These are phyloP conservation scores for Eragrostis tef DNA, from an alignment of 202 grass and related monocot species.

Conservation along the genomic window DNA sequence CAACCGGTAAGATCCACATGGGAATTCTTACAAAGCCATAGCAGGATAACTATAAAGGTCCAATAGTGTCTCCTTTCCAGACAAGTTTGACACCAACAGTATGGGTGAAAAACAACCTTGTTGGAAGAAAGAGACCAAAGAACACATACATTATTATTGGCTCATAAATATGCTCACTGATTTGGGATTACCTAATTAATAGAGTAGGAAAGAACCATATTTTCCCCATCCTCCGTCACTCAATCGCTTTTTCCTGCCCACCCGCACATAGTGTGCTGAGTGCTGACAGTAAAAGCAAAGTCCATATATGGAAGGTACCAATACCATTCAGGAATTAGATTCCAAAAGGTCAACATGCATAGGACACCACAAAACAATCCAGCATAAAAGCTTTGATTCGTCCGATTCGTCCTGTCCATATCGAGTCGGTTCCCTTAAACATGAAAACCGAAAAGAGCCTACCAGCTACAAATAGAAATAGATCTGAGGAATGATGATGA, in stretches of 20 bases:
- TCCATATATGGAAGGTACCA: slow-evolving; percentile 16
- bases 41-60: neutral
- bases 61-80: neutral
- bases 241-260: neutral
- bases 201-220: neutral
- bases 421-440: neutral
- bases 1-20: neutral
- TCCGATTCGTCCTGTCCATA: slow-evolving; percentile 14
- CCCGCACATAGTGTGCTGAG: slow-evolving; percentile 11
- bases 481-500: neutral
- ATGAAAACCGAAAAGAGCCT: slow-evolving; percentile 34
- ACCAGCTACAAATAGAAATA: neutral
- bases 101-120: neutral
- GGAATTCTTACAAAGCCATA: neutral
- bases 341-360: slow-evolving; percentile 29
- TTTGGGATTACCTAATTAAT: neutral
- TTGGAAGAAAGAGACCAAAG: neutral
- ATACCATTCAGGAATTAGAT: slow-evolving; percentile 16
- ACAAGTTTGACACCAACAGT: neutral
- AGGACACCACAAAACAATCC: neutral
- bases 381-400: neutral
- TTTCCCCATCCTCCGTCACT: slow-evolving; percentile 1
- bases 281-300: neutral
- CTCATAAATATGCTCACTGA: slow-evolving; percentile 3
- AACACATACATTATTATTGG: neutral